phyloP scores from a whole-genome alignment of 257 asterid genomes.

The Gynochthodes officinalis region DNA sequence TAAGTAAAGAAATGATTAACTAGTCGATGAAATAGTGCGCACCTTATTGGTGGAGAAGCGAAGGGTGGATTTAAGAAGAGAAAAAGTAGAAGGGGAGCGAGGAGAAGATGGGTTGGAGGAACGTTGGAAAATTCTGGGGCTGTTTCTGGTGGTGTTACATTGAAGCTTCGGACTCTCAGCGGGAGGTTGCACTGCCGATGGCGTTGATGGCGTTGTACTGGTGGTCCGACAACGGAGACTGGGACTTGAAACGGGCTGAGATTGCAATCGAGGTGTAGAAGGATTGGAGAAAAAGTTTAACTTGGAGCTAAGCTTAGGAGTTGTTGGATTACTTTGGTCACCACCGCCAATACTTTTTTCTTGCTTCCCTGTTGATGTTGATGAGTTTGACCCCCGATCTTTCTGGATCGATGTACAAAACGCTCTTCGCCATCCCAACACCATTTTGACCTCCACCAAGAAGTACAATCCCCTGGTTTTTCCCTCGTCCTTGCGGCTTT shows the following conservation, averaged over 20 bases:
- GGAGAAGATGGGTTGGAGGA: slow-evolving; percentile 72
- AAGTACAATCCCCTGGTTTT: background rate
- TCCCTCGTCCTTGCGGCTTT: background rate
- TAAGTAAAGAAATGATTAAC: background rate
- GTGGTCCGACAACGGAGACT: slow-evolving; percentile 55
- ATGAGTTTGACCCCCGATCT: slow-evolving; percentile 39
- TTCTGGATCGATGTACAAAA: slow-evolving; percentile 85
- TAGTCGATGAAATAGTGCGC: background rate
- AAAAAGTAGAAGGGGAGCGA: slow-evolving; percentile 80
- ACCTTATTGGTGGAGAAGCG: slow-evolving; percentile 59
- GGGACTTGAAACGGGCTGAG: slow-evolving; percentile 47
- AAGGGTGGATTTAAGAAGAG: slow-evolving; percentile 65
- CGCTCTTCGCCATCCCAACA: slow-evolving; percentile 90
- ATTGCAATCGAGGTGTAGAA: slow-evolving; percentile 74
- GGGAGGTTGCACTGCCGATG: background rate
- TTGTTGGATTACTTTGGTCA: slow-evolving; percentile 36
- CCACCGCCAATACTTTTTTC: background rate
- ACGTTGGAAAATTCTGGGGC: slow-evolving; percentile 57
- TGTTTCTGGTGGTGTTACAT: slow-evolving; percentile 56
- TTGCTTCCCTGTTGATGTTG: slow-evolving; percentile 14
- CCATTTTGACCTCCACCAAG: slow-evolving; percentile 39
- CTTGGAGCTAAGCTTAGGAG: slow-evolving; percentile 44
- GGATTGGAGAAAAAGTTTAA: slow-evolving; percentile 71
- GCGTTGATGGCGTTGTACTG: background rate
- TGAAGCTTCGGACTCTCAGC: slow-evolving; percentile 53